Base-by-base conservation (phyloP, 2,329 filamentous ascomycete species). In the Penicillium sp. region DNA sequence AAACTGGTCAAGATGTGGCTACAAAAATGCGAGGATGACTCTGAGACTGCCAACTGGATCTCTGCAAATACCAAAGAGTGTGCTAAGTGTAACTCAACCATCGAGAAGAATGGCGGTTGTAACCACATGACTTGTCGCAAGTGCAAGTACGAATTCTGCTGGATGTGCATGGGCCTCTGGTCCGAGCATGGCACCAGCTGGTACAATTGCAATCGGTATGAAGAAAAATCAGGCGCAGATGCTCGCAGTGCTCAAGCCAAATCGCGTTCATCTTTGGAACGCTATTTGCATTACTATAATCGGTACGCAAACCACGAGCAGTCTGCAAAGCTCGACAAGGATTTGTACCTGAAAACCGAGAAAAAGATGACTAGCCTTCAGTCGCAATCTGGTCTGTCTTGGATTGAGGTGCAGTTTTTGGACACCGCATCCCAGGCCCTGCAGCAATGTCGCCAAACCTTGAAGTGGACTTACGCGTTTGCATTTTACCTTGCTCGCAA, bases 101-200 rank as follows among this genome's bases (percentile, higher is more conserved):
- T 99, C 41, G 94, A 99, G 76, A 99, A 99, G 83, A 99, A 99
- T 62, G 92, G 92, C 48, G 92, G 92, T 3, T 97, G 92, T 78
- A 97, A 97, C 76, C 92, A 97, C 73, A 97, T 97, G 92, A 97
- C 92, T 0, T 97, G 92, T 71, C 82, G 92, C 53, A 97, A 97
- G 74, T 97, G 92, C 78, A 91, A 91, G 68, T 87, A 97, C 69
- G 92, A 97, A 69, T 97, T 99, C 69, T 99, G 94, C 77, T 99
- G 94, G 94, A 97, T 99, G 89, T 99, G 94, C 69, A 99, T 99
- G 94, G 94, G 94, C 0, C 79, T 96, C 0, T 99, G 94, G 94
- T 95, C 91, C 1, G 94, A 99, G 74, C 94, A 99, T 71, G 94
- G 94, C 59, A 99, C 93, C 3, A 96, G 91, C 75, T 99, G 94